Base-by-base conservation (phyloP, 2,329 filamentous ascomycete genomes). In the Clonostachys solani region DNA sequence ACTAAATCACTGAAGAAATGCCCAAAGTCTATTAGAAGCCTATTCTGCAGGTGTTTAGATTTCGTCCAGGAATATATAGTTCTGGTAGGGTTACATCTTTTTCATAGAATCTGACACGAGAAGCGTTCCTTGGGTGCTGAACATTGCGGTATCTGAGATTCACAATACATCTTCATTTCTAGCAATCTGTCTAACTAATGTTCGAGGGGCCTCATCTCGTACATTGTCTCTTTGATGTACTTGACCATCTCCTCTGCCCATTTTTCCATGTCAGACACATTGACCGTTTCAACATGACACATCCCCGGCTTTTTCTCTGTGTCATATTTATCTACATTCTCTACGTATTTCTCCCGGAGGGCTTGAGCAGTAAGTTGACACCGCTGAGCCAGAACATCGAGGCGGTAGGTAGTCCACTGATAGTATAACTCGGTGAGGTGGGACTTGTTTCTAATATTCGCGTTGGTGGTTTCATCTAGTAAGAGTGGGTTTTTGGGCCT, bases 401-500 rank as follows among this genome's bases (percentile, higher is more conserved):
- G 49, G 5, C 57, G 53, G 45, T 60, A 62, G 5, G 51, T 57
- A 2, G 54, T 53, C 59, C 58, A 62, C 47, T 61, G 60, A 43
- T 57, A 57, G 47, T 60, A 62, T 8, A 62, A 48, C 48, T 62
- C 60, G 2, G 54, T 48, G 2, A 54, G 52, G 33, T 60, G 54
- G 5, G 57, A 60, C 42, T 57, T 55, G 18, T 49, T 48, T 9
- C 56, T 50, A 10, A 61, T 49, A 45, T 59, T 61, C 8, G 50
- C 50, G 23, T 29, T 29, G 33, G 72, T 68, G 5, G 63, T 67
- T 29, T 73, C 70, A 43, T 74, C 71, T 6, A 56, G 56, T 16
- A 70, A 49, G 7, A 60, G 50, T 1, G 71, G 67, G 33, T 67
- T 61, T 33, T 60, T 62, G 15, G 71, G 66, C 13, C 72, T 59